phyloP scores from a whole-genome alignment of 2,329 filamentous ascomycete species.

The Lachnum nothofagi region DNA sequence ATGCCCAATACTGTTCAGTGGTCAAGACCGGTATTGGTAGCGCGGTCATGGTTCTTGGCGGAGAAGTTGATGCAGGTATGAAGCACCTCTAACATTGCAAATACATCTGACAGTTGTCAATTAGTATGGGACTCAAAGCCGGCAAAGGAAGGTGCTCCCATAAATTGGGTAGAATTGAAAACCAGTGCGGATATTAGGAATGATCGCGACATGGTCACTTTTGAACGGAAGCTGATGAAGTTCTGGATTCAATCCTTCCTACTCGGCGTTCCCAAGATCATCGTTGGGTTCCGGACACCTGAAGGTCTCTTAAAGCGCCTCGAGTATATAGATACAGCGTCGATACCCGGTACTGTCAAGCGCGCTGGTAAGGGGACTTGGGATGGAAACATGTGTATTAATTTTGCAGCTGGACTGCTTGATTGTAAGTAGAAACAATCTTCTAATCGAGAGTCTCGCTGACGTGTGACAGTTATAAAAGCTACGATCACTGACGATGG shows the following conservation, averaged over 20 bases:
- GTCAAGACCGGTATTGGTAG: conserved; percentile 82
- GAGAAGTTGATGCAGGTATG: conserved; percentile 85
- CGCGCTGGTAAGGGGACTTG: conserved; percentile 60
- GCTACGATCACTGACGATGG: conserved; percentile 58
- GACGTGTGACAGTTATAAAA: conserved; percentile 50
- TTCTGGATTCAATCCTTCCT: conserved; percentile 97
- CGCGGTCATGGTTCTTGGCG: conserved; percentile 71
- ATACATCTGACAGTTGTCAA: too few relatives aligned
- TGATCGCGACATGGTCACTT: conserved; percentile 65
- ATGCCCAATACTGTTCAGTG: conserved; percentile 92
- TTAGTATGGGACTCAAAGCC: conserved; percentile 79
- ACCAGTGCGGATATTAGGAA: conserved; percentile 70
- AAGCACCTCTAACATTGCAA: conserved; percentile 11
- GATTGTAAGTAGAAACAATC: conserved; percentile 53
- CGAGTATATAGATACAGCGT: conserved; percentile 74
- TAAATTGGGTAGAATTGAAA: conserved; percentile 94
- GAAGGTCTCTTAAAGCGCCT: conserved; percentile 66
- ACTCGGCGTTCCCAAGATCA: conserved; percentile 83
- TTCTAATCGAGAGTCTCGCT: conserved; percentile 5
- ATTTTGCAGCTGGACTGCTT: conserved; percentile 74
- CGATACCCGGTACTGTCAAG: conserved; percentile 71
- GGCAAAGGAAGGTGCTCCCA: conserved; percentile 52
- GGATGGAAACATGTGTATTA: conserved; percentile 92
- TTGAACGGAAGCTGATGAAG: conserved; percentile 85
- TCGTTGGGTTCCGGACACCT: conserved; percentile 78